Percentiles rank a stretch among this genome's conserved stretches.
These are phyloP conservation scores for Medicago arabica DNA, from an alignment of 306 rosid genomes.

Conservation along the genomic window DNA sequence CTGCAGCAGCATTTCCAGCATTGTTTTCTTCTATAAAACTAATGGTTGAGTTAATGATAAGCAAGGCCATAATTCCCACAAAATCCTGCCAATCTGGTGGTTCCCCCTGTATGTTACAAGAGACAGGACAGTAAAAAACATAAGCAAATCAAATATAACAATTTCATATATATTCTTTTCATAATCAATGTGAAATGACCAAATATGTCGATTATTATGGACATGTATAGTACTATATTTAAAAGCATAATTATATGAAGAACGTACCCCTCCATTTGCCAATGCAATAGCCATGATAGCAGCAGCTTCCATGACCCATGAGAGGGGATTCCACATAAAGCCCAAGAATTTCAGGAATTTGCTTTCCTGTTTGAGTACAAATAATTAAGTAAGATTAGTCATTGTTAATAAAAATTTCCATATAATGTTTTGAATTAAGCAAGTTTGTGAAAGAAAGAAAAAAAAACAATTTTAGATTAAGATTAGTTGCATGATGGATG, in stretches of 20 bases:
- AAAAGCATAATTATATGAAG: neutral
- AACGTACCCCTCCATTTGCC: slow-evolving; percentile 87
- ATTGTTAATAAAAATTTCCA: no score
- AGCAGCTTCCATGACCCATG: slow-evolving; percentile 95
- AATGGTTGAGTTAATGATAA: slow-evolving; percentile 82
- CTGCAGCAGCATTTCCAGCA: slow-evolving; percentile 94
- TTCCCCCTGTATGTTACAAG: slow-evolving; percentile 53
- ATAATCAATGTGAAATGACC: no score
- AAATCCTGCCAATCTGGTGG: slow-evolving; percentile 98
- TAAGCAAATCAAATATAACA: neutral
- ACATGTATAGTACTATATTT: neutral
- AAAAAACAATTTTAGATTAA: neutral
- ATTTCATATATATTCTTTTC: no score
- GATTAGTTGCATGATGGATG: neutral
- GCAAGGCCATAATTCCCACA: slow-evolving; percentile 66
- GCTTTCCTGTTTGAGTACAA: slow-evolving; percentile 61
- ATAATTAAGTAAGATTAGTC: neutral
- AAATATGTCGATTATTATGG: no score
- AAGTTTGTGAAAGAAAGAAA: neutral
- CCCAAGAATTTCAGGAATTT: slow-evolving; percentile 82
- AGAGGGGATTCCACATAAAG: slow-evolving; percentile 96
- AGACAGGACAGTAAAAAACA: neutral
- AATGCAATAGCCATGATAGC: slow-evolving; percentile 94
- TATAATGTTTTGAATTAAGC: neutral
- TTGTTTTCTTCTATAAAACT: slow-evolving; percentile 92